Evolutionary conservation across 129 eudicot species (phyloP), one percentile per base, ranked within the genome.

Genomic region (Flaveria bidentis): DNA sequence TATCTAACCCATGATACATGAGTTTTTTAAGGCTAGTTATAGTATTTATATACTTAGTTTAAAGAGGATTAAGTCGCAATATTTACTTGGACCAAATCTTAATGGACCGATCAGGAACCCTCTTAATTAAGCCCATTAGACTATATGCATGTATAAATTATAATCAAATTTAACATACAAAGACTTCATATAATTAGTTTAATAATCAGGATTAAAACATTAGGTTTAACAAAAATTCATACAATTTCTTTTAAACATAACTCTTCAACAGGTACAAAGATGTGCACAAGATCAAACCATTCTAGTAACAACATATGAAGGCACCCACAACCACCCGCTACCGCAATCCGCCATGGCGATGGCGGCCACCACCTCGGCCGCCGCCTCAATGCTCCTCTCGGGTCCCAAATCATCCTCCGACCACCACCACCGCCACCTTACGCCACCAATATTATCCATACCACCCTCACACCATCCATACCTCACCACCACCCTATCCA

Each of bases 301-400:
- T 30, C 72, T 89, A n/a, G 72, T 55, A 36, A 89, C 91, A 41
- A 89, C 89, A 20, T 89, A 89, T 51, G 95, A 89, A 81, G 95
- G 91, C 20, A 80, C 73, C 1, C 95, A 89, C 85, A 86, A 86
- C 85, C 91, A 89, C 23, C 89, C 85, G 2, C 74, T 88, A 23
- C 94, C 94, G 26, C 72, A 83, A 44, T 83, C 91, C 2, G 95
- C 91, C 62, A 52, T 78, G 75, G 5, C 88, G 23, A 88, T 88
- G 95, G 89, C 95, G 9, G 82, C 87, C 65, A 84, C 91, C 49
- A 86, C 91, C 68, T 82, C 91, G 4, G 89, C 91, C 9, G 91
- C 95, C 7, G 89, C 87, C 67, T 80, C 89, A 1, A 84, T 78
- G 87, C 73, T 89, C 20, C 83, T 86, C 26, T 80, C 91, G 0